Evolutionary conservation across 495 filamentous ascomycete species (phyloP), one percentile per base, ranked within the genome.

Genomic region (Parachaetomium inaequale): DNA sequence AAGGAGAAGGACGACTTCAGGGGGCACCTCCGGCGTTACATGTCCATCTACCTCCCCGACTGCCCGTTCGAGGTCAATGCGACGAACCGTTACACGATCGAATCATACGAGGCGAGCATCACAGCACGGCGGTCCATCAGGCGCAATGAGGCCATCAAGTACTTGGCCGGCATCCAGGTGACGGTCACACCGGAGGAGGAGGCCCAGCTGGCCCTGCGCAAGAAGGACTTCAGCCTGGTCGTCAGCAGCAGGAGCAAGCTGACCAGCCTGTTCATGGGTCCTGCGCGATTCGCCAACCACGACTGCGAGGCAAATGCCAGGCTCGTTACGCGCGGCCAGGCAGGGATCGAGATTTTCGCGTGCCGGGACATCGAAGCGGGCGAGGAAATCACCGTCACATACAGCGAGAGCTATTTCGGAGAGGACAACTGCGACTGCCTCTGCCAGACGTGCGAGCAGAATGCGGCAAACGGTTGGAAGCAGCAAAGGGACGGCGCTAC

Each of bases 331-430:
- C 85, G 83, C 31, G 90, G 91, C 29, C 84, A 85, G 38, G 87
- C 92, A 64, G 91, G 92, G 34, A 96, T 99, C 79, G 87, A 92
- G 68, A 88, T 99, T 42, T 79, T 92, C 49, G 87, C 94, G 7
- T 81, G 83, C 23, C 85, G 86, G 59, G 81, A 95, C 63, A 96
- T 99, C 31, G 82, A 88, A 26, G 78, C 88, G 3, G 95, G 92
- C 4, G 93, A 97, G 60, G 94, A 98, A 73, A 95, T 99, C 63
- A 98, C 95, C 0, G 93, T 98, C 1, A 90, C 84, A 4, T 99
- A 99, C 70, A 90, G 93, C 14, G 92, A 96, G 34, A 89, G 94
- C 68, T 99, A 99, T 70, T 99, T 99, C 74, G 94, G 95, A 4
- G 85, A 88, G 40, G 87, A 92, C 66, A 99, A 99, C 66, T 90